Conservation (phyloP, 352 stramenopile species). For the Globisporangium sylvaticum region DNA sequence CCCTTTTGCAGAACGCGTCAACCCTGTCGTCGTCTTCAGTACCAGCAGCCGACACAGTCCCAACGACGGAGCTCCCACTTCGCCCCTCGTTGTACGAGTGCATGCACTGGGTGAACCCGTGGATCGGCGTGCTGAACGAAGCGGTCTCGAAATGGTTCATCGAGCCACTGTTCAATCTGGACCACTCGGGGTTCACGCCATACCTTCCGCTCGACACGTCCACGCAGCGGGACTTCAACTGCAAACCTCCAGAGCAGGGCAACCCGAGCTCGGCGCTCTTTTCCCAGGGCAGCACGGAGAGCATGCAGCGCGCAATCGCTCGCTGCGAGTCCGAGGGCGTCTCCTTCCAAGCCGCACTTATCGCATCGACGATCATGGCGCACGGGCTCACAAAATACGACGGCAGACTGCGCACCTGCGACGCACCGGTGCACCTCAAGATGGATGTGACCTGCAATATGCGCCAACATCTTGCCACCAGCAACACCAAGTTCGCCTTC, state of each 20-base stretch:
- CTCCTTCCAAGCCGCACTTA: slow-evolving; percentile 40
- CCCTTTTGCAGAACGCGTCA: slow-evolving; percentile 35
- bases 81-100: slow-evolving; percentile 51
- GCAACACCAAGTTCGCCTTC: slow-evolving; percentile 6
- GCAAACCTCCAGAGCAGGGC: slow-evolving; percentile 18
- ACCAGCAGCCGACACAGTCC: neutral
- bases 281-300: slow-evolving; percentile 29
- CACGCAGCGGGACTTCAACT: slow-evolving; percentile 41
- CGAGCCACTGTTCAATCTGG: slow-evolving; percentile 55
- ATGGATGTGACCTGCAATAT: slow-evolving; percentile 48
- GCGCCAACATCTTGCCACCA: slow-evolving; percentile 24
- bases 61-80: slow-evolving; percentile 17
- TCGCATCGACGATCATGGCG: slow-evolving; percentile 40
- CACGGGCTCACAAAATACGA: slow-evolving; percentile 34
- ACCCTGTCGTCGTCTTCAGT: slow-evolving; percentile 1
- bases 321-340: slow-evolving; percentile 36
- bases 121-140: slow-evolving; percentile 45
- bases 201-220: slow-evolving; percentile 31
- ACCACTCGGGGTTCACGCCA: slow-evolving; percentile 43
- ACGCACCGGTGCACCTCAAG: slow-evolving; percentile 34
- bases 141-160: slow-evolving; percentile 62
- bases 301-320: slow-evolving; percentile 35
- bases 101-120: slow-evolving; percentile 51
- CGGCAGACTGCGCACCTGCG: slow-evolving; percentile 25
- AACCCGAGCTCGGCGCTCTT: slow-evolving; percentile 57